Percentiles rank a stretch among this genome's conserved stretches.
Conservation (phyloP, 1,284 basidiomycete species). For the Trichosporon sp. region DNA sequence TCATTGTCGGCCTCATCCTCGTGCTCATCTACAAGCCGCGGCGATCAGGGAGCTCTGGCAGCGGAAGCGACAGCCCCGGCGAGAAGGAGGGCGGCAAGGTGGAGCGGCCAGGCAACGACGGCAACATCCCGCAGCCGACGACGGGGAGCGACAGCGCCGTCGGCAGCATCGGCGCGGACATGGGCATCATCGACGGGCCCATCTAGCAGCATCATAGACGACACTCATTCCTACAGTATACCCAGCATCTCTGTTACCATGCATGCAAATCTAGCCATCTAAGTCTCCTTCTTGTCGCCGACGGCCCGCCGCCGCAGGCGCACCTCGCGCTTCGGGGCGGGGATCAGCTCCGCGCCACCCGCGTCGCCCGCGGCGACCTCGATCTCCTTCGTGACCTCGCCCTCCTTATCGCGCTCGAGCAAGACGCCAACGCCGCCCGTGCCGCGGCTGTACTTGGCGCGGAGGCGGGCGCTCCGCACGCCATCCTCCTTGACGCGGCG, state of each 20-base stretch:
- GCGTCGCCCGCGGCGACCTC: not conserved
- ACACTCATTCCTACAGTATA: not conserved
- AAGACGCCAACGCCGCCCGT: conserved; percentile 1
- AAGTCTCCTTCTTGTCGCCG: not conserved
- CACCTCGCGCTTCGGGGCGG: not conserved
- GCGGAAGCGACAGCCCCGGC: not conserved
- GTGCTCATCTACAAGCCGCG: conserved; percentile 50
- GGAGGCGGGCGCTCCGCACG: conserved; percentile 17
- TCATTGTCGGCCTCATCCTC: conserved; percentile 72
- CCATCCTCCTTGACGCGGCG: conserved; percentile 19
- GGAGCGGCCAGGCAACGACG: not conserved
- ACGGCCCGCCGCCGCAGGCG: not conserved
- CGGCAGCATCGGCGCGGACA: conserved; percentile 4
- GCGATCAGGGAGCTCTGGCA: not conserved
- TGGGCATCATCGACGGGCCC: conserved; percentile 1
- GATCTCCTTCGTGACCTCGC: not conserved
- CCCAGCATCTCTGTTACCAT: conserved; percentile 3
- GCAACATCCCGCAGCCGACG: not conserved
- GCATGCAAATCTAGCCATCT: not conserved
- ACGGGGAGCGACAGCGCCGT: not conserved
- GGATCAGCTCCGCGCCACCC: not conserved
- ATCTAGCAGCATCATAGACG: not conserved
- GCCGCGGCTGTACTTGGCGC: conserved; percentile 17
- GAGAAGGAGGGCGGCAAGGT: not conserved
- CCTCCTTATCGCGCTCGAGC: conserved; percentile 4